Percentiles rank a stretch among this genome's conserved stretches.
phyloP scores from a whole-genome alignment of 345 rosid species.

The Populus deltoides region DNA sequence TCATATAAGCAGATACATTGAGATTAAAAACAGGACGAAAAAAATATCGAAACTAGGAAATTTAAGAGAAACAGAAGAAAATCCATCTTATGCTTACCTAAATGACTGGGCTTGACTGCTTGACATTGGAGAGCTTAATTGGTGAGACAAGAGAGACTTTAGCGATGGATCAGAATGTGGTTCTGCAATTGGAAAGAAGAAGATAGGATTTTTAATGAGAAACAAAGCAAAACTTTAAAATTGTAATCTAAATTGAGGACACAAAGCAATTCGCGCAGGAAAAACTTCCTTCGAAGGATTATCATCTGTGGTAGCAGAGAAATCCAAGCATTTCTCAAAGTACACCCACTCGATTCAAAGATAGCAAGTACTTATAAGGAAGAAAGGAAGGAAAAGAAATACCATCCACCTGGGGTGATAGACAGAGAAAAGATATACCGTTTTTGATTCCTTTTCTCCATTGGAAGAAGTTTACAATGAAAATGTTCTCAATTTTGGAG shows the following conservation, averaged over 20 bases:
- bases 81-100: conserved; percentile 37
- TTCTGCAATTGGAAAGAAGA: conserved; percentile 41
- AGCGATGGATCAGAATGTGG: conserved; percentile 38
- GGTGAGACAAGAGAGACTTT: conserved; percentile 43
- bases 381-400: neutral
- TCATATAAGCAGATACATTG: neutral
- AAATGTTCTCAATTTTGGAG: conserved; percentile 37
- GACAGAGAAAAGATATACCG: conserved; percentile 3
- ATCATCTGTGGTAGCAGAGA: conserved; percentile 14
- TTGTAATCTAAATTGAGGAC: neutral
- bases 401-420: neutral
- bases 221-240: conserved; percentile 2
- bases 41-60: neutral
- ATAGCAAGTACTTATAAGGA: conserved; percentile 11
- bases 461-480: conserved; percentile 26
- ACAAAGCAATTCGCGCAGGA: neutral
- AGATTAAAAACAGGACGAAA: conserved; percentile 2
- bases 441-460: conserved; percentile 25
- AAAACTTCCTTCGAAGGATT: conserved; percentile 22
- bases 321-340: conserved; percentile 25
- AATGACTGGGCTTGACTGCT: conserved; percentile 48
- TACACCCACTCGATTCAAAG: neutral
- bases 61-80: neutral
- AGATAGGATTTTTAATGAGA: conserved; percentile 2
- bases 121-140: conserved; percentile 37